Percentiles rank a stretch among this genome's conserved stretches.
phyloP scores from a whole-genome alignment of 176 grass and related monocot species.

The Juncus effusus region DNA sequence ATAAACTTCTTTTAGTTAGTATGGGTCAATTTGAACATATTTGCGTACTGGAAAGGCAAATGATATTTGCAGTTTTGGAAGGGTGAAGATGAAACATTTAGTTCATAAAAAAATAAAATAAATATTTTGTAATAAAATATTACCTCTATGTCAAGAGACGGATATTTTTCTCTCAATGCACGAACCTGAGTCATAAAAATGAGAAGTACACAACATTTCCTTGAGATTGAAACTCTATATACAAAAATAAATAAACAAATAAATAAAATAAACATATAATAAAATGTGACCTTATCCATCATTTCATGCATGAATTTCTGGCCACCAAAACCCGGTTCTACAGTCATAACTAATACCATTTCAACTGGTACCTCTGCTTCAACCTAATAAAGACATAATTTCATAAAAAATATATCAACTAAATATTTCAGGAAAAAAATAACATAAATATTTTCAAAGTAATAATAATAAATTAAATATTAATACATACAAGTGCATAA shows the following conservation, averaged over 20 bases:
- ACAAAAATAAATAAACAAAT: not conserved
- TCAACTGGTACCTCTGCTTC: conserved; percentile 90
- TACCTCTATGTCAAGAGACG: conserved; percentile 94
- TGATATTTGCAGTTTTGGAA: conserved; percentile 3
- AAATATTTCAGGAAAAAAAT: no score
- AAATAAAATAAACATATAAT: not conserved
- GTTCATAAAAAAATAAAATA: not conserved
- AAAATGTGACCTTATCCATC: conserved; percentile 80
- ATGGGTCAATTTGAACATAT: no score
- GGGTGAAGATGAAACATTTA: not conserved
- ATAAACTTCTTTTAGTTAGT: no score
- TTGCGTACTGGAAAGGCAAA: not conserved
- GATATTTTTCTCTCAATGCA: conserved; percentile 81
- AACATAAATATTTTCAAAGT: not conserved
- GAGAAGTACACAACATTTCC: not conserved
- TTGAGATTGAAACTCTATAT: not conserved
- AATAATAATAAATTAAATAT: conserved; percentile 7
- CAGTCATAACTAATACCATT: conserved; percentile 95
- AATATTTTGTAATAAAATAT: not conserved
- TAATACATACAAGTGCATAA: conserved; percentile 59
- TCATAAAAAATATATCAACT: not conserved
- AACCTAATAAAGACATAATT: conserved; percentile 37
- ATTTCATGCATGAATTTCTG: conserved; percentile 97
- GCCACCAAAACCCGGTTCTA: conserved; percentile 96
- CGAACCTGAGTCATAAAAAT: conserved; percentile 44